These are phyloP conservation scores for Suhomyces kilbournensis DNA, from an alignment of 805 yeast species.

Conservation along the genomic window DNA sequence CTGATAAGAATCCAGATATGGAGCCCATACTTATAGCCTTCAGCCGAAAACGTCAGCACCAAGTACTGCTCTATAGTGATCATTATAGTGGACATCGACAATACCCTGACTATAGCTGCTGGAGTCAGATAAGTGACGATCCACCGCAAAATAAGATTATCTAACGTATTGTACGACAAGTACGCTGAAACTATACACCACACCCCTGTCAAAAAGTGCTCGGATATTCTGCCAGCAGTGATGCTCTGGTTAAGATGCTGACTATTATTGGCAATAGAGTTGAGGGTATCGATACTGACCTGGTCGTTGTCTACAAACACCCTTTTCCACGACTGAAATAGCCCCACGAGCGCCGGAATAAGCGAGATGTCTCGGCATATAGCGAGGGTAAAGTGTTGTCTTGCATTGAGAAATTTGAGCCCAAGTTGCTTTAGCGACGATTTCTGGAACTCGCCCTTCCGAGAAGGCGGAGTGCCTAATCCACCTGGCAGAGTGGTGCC, in stretches of 20 bases:
- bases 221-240: conserved; percentile 68
- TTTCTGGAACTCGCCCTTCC: conserved; percentile 12
- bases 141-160: conserved; percentile 91
- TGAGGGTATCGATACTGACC: not conserved
- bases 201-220: conserved; percentile 76
- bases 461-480: not conserved
- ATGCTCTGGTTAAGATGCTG: conserved; percentile 15
- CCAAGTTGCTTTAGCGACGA: conserved; percentile 54
- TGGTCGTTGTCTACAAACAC: conserved; percentile 19
- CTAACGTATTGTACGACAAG: conserved; percentile 77
- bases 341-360: conserved; percentile 60
- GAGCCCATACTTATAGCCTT: conserved; percentile 66
- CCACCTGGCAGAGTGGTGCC: not conserved
- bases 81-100: conserved; percentile 74
- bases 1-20: conserved; percentile 93
- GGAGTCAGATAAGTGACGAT: conserved; percentile 83
- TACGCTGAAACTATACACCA: conserved; percentile 93
- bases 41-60: conserved; percentile 60
- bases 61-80: conserved; percentile 68
- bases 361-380: conserved; percentile 77
- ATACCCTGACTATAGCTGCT: conserved; percentile 84
- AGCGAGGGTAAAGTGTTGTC: conserved; percentile 73
- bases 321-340: conserved; percentile 43
- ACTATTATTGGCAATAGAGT: not conserved
- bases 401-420: conserved; percentile 65